Base-by-base conservation (phyloP, 2,329 filamentous ascomycete genomes). In the Aspergillus sp. region DNA sequence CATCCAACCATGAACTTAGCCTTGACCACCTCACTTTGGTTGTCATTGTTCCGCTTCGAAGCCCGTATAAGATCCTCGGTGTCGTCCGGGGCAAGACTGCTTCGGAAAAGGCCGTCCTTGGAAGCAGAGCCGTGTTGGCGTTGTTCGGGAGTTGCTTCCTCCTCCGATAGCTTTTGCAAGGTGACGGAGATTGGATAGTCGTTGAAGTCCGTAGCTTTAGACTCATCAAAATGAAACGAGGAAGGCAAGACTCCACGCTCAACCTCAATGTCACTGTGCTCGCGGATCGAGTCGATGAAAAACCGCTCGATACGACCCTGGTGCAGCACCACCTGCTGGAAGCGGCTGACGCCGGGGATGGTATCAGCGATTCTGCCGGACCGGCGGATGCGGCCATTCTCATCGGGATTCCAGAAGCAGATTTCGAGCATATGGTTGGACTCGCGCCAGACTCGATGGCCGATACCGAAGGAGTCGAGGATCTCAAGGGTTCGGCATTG, bases 381-480 rank as follows among this genome's bases (percentile, higher is more conserved):
- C 25, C 78, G 68, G 28, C 61, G 61, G 32, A 85, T 68, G 0
- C 60, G 52, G 1, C 77, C 76, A 22, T 75, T 58, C 19, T 67
- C 54, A 35, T 74, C 72, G 0, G 80, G 80, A 38, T 81, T 81
- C 75, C 40, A 37, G 37, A 58, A 32, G 26, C 41, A 49, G 11
- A 50, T 44, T n/a, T 51, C 48, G 1, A 48, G n/a, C 35, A 43
- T 47, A 14, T 44, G 46, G 37, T 50, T 53, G 4, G 50, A 37
- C 12, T 53, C 48, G 8, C 24, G 26, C 71, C 75, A 76, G 1
- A 69, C 71, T 4, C 71, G 61, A 41, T 83, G 71, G 2, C 66
- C 75, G 36, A 86, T 72, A 1, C 75, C 80, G 43, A 86, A 80
- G 30, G 72, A 76, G 44, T 86, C 78, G 34, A 85, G 74, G n/a